Evolutionary conservation across 148 eudicot genomes (phyloP).

Genomic region (Rheum nobile): DNA sequence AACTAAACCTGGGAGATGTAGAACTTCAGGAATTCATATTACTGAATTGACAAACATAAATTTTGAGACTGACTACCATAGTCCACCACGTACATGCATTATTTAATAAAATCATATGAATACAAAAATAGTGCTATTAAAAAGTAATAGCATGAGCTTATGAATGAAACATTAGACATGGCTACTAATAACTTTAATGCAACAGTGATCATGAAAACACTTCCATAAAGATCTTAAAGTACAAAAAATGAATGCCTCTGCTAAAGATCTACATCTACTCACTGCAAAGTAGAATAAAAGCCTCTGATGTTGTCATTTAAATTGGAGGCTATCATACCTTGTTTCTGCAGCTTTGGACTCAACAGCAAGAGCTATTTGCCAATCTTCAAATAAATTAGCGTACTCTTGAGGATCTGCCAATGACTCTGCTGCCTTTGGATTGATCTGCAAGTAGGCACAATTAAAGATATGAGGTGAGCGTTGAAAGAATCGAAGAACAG

Average conservation of each 20-base stretch:
- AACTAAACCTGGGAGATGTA: slow-evolving; percentile 40
- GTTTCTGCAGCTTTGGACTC: slow-evolving; percentile 76
- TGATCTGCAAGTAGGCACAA: slow-evolving; percentile 38
- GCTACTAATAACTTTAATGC: not conserved
- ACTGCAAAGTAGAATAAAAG: slow-evolving; percentile 14
- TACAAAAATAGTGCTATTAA: not conserved
- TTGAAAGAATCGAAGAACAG: not conserved
- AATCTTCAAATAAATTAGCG: slow-evolving; percentile 91
- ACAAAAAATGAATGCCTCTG: not conserved
- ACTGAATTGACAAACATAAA: not conserved
- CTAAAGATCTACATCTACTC: not conserved
- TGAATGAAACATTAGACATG: not conserved
- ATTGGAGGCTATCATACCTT: slow-evolving; percentile 53
- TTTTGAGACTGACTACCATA: not conserved
- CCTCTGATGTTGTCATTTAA: not conserved
- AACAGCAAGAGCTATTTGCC: slow-evolving; percentile 91
- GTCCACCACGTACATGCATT: not conserved
- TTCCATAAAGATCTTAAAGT: not conserved
- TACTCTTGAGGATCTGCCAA: slow-evolving; percentile 96
- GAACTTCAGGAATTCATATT: not conserved
- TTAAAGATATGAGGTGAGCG: not conserved
- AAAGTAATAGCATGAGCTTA: not conserved
- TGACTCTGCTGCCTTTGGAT: slow-evolving; percentile 93
- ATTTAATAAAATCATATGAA: not conserved
- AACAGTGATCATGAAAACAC: not conserved